Conservation (phyloP, 305 asterid species). For the Fraxinus velutina region DNA sequence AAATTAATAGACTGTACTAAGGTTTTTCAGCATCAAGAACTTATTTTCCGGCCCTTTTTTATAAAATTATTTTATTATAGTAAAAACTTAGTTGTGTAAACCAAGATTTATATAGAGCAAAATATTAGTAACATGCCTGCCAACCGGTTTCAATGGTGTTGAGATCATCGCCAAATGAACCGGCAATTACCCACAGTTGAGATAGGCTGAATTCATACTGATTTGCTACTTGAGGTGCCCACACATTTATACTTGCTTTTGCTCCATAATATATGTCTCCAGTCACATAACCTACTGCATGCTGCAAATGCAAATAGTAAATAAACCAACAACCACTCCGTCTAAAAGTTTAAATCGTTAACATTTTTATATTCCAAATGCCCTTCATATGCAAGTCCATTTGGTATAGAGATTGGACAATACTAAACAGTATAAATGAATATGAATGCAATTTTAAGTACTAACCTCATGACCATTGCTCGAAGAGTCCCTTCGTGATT, state of each 20-base stretch:
- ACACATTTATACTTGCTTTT: conserved; percentile 83
- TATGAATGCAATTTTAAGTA: background rate
- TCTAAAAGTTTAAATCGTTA: background rate
- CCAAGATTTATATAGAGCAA: background rate
- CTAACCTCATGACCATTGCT: conserved; percentile 51
- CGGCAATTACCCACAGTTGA: conserved; percentile 87
- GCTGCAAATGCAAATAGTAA: conserved; percentile 38
- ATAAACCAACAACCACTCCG: background rate
- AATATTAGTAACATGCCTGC: conserved; percentile 55
- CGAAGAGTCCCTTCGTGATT: conserved; percentile 43
- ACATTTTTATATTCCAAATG: background rate
- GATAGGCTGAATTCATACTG: conserved; percentile 81
- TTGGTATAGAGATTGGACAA: background rate
- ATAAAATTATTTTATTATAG: background rate
- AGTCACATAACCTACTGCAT: conserved; percentile 85
- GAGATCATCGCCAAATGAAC: conserved; percentile 89
- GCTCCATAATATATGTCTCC: conserved; percentile 84
- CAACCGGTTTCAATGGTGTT: conserved; percentile 99
- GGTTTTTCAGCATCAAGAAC: background rate
- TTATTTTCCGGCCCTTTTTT: background rate
- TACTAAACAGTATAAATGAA: background rate
- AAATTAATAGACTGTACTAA: background rate
- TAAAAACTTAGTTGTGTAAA: background rate
- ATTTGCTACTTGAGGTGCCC: conserved; percentile 69
- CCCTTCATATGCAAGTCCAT: background rate